These are phyloP conservation scores for Aegilops sharonensis DNA, from an alignment of 176 grass and related monocot genomes.

Conservation along the genomic window DNA sequence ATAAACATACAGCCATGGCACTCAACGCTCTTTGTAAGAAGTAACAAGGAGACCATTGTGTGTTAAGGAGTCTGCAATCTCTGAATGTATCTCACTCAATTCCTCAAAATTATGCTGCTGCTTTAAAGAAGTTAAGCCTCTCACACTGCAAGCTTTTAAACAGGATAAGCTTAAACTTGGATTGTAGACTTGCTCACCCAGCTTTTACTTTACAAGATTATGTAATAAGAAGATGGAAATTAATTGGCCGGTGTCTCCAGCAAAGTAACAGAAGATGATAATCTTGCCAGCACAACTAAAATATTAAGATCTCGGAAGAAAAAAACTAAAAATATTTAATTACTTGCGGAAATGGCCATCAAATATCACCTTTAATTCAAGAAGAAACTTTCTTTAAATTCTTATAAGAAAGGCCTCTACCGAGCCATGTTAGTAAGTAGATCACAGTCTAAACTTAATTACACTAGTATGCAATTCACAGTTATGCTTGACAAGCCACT, in stretches of 20 bases:
- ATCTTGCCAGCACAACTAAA: not conserved
- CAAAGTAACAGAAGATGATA: not conserved
- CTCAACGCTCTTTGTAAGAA: not conserved
- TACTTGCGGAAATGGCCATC: not conserved
- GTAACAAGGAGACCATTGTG: not conserved
- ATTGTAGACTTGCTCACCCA: not conserved
- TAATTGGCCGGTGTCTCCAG: not conserved
- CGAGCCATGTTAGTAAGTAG: not conserved
- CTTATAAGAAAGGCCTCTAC: not conserved
- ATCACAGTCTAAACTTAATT: not conserved
- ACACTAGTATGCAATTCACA: not conserved
- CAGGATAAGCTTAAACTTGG: not conserved
- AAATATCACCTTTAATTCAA: not conserved
- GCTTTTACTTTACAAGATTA: constrained; percentile 1
- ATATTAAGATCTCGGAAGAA: too few relatives aligned
- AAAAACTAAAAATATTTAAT: not conserved
- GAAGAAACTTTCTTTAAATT: not conserved
- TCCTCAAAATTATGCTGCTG: not conserved
- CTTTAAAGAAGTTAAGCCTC: not conserved
- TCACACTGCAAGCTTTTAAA: not conserved
- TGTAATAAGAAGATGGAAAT: not conserved
- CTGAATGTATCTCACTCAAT: not conserved
- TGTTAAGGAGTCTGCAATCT: not conserved
- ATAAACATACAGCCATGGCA: not conserved
- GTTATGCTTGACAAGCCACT: not conserved